Evolutionary conservation across 2,329 filamentous ascomycete genomes (phyloP).

Genomic region (Fusarium guadeloupense): DNA sequence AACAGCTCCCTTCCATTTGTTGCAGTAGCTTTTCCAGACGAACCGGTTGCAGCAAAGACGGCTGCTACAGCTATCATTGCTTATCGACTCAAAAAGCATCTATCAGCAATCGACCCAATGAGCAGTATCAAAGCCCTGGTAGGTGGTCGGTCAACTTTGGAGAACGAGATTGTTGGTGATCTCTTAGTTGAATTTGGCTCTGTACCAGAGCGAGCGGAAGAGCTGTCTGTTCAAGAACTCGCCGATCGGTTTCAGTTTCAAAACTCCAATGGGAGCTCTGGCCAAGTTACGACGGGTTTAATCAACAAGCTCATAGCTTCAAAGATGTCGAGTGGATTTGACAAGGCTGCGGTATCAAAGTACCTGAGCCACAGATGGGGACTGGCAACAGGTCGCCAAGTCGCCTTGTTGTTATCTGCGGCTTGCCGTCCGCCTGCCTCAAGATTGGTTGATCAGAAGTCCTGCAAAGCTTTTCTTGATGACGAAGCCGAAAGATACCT

Average conservation of each 20-base stretch:
- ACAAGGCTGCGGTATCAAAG: conserved; percentile 93
- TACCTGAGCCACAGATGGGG: conserved; percentile 95
- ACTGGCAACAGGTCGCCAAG: conserved; percentile 83
- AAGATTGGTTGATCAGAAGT: conserved; percentile 86
- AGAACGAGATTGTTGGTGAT: conserved; percentile 98
- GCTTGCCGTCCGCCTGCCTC: conserved; percentile 91
- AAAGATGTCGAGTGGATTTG: conserved; percentile 99
- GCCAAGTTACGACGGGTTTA: conserved; percentile 92
- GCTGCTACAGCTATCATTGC: no score
- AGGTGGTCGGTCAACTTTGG: conserved; percentile 89
- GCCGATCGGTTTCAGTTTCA: conserved; percentile 88
- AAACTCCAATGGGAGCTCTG: conserved; percentile 95
- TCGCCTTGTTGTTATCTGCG: conserved; percentile 85
- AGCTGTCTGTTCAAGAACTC: conserved; percentile 93
- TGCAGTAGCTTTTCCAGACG: no score
- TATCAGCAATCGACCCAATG: no score
- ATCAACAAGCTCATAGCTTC: conserved; percentile 94
- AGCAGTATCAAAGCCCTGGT: no score
- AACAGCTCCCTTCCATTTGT: no score
- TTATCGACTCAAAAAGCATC: no score
- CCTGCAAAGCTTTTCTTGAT: conserved; percentile 92
- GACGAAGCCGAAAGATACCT: conserved; percentile 91
- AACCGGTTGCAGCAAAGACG: no score
- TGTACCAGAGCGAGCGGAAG: conserved; percentile 97
- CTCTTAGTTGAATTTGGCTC: conserved; percentile 98